Base-by-base conservation (phyloP, 129 eudicot species). In the Centella asiatica region DNA sequence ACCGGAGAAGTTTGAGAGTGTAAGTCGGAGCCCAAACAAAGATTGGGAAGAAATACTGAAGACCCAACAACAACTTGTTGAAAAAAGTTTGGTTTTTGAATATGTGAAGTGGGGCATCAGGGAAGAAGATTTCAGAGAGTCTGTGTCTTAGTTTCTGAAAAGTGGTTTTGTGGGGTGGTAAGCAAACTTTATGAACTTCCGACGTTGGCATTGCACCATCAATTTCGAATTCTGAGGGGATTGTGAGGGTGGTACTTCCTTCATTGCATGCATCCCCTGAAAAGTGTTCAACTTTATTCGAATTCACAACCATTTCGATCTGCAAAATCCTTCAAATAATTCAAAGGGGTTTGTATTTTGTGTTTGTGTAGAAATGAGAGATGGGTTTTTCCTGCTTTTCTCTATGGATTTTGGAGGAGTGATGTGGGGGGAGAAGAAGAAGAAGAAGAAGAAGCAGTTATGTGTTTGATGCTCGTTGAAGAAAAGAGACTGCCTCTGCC, bases 1-100 rank as follows among this genome's bases (percentile, higher is more conserved):
- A 85, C 44, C 78, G 77, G 6, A 93, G 71, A 8, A 93, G 81
- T 15, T 62, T 42, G 26, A 88, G 25, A 66, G 14, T 84, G 62
- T 93, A 93, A 76, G 82, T 74, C 2, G 99, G 99, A 4, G 80
- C 99, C 99, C 99, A 93, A 17, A 79, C 76, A n/a, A 88, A 85
- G 32, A 93, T 71, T 27, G 96, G 99, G 59, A 93, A 93, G 76
- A 93, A 85, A 67, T 76, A 93, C 37, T 93, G 96, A 45, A 93
- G 81, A 4, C 81, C 87, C 13, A 88, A 67, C 6, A 85, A 28
- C 19, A 88, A 60, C 54, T 93, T 93, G 54, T 37, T 67, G 1
- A 77, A 46, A 36, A 78, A 58, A 2, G 88, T 68, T 72, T 90
- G 98, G 74, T 84, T 82, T 71, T 87, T 90, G 50, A 90, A 90